Evolutionary conservation across 2,329 filamentous ascomycete genomes (phyloP).

Genomic region (Penicillium corylophilum): DNA sequence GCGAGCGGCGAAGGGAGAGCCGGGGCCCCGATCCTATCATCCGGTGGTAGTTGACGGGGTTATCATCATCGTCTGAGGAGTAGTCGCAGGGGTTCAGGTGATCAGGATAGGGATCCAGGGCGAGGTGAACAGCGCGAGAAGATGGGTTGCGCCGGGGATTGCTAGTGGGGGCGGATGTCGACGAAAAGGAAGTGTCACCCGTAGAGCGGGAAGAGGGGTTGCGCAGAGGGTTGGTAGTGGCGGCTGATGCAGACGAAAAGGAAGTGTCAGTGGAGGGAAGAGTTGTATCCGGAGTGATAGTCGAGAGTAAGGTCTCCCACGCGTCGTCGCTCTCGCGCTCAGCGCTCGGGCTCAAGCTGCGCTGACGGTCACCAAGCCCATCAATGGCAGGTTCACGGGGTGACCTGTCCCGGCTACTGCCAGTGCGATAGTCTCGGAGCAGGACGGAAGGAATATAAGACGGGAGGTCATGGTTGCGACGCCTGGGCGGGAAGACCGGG

Average conservation of each 20-base stretch:
- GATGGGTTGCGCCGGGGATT: too few species aligned
- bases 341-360: conserved; percentile 70
- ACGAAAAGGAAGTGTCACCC: conserved; percentile 43
- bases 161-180: too few species aligned
- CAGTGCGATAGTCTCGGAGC: conserved; percentile 37
- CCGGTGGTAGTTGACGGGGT: conserved; percentile 14
- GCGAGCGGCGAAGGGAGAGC: conserved; percentile 22
- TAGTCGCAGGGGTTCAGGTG: conserved; percentile 40
- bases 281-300: conserved; percentile 76
- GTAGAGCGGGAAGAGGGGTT: conserved; percentile 34
- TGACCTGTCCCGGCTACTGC: conserved; percentile 23
- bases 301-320: conserved; percentile 80
- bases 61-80: conserved; percentile 34
- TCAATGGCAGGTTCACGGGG: conserved; percentile 49
- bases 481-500: conserved; percentile 27
- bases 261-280: conserved; percentile 79
- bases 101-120: conserved; percentile 36
- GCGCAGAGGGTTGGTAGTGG: conserved; percentile 27
- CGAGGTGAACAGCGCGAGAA: conserved; percentile 27
- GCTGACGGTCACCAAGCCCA: conserved; percentile 79
- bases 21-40: conserved; percentile 11
- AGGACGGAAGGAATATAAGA: conserved; percentile 29
- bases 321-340: conserved; percentile 54
- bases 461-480: conserved; percentile 20
- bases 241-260: conserved; percentile 61